Evolutionary conservation across 23 red algal genomes (phyloP).

Genomic region (Chondrus crispus): DNA sequence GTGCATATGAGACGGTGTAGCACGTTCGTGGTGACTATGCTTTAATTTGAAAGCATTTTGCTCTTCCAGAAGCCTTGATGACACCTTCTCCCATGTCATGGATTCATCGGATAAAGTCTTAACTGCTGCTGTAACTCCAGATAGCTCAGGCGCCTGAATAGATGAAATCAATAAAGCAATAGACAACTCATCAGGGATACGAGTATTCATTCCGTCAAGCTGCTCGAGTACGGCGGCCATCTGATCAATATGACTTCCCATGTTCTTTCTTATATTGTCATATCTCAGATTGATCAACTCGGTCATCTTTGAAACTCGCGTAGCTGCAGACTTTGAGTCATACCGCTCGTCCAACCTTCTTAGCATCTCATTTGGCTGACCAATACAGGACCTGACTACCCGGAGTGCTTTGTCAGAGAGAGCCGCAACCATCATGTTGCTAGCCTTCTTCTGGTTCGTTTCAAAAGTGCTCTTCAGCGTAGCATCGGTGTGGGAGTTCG

Average conservation of each 20-base stretch:
- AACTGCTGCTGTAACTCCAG: background rate
- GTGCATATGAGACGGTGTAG: too few species aligned
- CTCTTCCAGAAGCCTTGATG: background rate
- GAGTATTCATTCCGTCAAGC: background rate
- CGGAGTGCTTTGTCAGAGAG: background rate
- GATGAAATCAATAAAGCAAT: background rate
- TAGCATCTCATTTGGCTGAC: background rate
- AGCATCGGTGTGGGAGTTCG: background rate
- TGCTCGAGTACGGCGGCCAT: background rate
- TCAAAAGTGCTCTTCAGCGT: background rate
- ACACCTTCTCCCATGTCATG: background rate
- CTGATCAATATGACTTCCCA: background rate
- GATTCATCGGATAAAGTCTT: background rate
- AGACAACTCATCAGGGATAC: background rate
- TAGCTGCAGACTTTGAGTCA: background rate
- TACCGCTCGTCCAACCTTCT: background rate
- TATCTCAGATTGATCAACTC: background rate
- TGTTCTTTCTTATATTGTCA: background rate
- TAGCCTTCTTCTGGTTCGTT: constrained; percentile 9
- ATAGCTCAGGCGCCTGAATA: background rate
- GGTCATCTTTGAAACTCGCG: background rate
- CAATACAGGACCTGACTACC: background rate
- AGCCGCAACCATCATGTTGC: background rate
- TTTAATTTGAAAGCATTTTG: background rate
- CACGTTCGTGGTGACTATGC: too few species aligned